Evolutionary conservation across 306 rosid species (phyloP).

Genomic region (Quercus aquifolioides): DNA sequence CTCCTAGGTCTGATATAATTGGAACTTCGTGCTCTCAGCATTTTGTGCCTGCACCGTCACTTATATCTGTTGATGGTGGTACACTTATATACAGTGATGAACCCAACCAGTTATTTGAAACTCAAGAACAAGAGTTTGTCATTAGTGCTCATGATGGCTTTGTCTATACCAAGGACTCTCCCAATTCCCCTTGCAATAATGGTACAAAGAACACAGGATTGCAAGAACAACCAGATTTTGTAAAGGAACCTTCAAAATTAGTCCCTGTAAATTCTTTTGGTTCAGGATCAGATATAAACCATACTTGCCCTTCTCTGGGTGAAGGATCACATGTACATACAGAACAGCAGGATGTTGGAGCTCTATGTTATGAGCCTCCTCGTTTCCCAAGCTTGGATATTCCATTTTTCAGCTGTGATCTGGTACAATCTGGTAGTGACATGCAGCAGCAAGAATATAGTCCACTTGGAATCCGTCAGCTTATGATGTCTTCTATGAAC

Average conservation of each 20-base stretch:
- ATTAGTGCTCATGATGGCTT: slow-evolving; percentile 41
- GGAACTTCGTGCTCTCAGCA: slow-evolving; percentile 45
- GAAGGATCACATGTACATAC: slow-evolving; percentile 34
- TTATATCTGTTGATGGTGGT: slow-evolving; percentile 49
- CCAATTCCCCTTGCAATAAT: slow-evolving; percentile 47
- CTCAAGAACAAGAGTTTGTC: slow-evolving; percentile 54
- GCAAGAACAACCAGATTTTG: slow-evolving; percentile 43
- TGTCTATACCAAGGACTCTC: slow-evolving; percentile 49
- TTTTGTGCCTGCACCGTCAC: slow-evolving; percentile 30
- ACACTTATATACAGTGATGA: slow-evolving; percentile 38
- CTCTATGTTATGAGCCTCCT: slow-evolving; percentile 92
- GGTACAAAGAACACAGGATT: slow-evolving; percentile 26
- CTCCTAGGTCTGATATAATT: slow-evolving; percentile 27
- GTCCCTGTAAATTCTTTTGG: slow-evolving; percentile 68
- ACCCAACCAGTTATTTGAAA: slow-evolving; percentile 45
- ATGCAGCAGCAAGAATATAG: slow-evolving; percentile 98
- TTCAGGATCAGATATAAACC: slow-evolving; percentile 39
- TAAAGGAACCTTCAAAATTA: slow-evolving; percentile 49
- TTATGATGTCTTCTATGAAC: slow-evolving; percentile 88
- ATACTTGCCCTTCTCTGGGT: slow-evolving; percentile 38
- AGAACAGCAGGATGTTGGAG: slow-evolving; percentile 59
- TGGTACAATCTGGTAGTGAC: slow-evolving; percentile 68
- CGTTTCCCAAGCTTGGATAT: slow-evolving; percentile 87
- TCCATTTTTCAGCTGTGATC: slow-evolving; percentile 98
- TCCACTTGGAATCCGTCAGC: slow-evolving; percentile 95